Evolutionary conservation across 202 grass and related monocot species (phyloP).

Genomic region (Schoenoplectus tabernaemontani): DNA sequence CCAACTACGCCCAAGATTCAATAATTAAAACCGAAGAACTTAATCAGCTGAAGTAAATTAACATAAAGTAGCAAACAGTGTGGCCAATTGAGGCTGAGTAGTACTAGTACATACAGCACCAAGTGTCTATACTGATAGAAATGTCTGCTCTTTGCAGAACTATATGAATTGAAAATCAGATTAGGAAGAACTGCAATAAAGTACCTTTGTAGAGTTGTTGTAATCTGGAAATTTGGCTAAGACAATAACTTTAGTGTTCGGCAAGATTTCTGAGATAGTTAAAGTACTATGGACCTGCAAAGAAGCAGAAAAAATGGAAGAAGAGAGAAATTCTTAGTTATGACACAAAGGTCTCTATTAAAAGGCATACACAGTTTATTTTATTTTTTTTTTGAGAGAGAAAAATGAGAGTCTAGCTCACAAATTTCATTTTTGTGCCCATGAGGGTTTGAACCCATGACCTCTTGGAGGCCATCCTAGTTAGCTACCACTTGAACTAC

Average conservation of each 20-base stretch:
- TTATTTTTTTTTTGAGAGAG: too few species aligned
- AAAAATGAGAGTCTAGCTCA: too few species aligned
- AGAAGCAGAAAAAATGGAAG: neutral
- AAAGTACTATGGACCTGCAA: slow-evolving; percentile 61
- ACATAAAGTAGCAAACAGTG: neutral
- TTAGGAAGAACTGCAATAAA: neutral
- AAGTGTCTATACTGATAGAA: neutral
- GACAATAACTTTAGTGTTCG: slow-evolving; percentile 64
- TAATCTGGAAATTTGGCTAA: slow-evolving; percentile 69
- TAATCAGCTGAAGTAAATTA: neutral
- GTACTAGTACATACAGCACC: neutral
- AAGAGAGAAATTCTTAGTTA: neutral
- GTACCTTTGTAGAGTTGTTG: slow-evolving; percentile 83
- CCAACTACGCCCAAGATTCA: slow-evolving; percentile 35
- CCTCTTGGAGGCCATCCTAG: too few species aligned
- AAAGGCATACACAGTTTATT: neutral
- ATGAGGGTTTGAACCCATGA: too few species aligned
- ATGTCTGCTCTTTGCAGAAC: neutral
- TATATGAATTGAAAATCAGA: neutral
- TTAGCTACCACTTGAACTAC: too few species aligned
- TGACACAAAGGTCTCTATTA: neutral
- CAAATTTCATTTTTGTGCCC: too few species aligned
- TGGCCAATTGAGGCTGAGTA: neutral
- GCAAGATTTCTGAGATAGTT: slow-evolving; percentile 62
- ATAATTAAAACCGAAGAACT: neutral